Base-by-base conservation (phyloP, 1,139 yeast genomes). In the Candida sp. region DNA sequence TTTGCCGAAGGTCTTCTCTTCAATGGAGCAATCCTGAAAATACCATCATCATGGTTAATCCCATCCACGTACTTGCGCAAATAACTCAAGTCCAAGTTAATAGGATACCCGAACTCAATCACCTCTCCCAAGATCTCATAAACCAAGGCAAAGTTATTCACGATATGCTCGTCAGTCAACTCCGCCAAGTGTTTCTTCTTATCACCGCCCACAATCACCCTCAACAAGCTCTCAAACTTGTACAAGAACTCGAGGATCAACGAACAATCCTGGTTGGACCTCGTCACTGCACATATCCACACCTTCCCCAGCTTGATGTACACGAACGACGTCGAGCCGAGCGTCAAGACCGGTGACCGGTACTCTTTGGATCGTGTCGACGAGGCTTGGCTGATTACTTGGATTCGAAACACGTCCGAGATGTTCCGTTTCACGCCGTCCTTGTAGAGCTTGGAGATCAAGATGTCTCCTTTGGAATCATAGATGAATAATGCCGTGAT, bases 281-380 rank as follows among this genome's bases (percentile, higher is more conserved):
- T 79, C 1, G 96, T 83, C 22, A 93, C 94, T 0, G 93, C 96
- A 17, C 93, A 96, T 11, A 91, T 65, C 88, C 96, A 94, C 23
- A 94, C 62, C 51, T 80, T 76, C 12, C 86, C 87, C 50, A 86
- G 82, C 58, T 84, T 82, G 46, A 90, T 86, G 63, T 92, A 93
- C 44, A 92, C 78, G 65, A 93, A 94, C 0, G 97, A 88, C 0
- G 98, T 94, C 0, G 97, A 90, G 3, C 99, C 99, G 41, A 94
- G 71, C 0, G 98, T 94, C 49, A 93, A 72, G 5, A 94, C 86
- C 0, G 99, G 99, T 3, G 96, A 87, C 56, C 89, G 78, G 31
- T 77, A 72, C 60, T 80, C 76, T 32, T 67, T 66, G 4, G 52
- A 42, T 35, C 48, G 43, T 3, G 49, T 34, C 22, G 50, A 11